A percentile compares a stretch with the other conserved stretches of the same genome.
phyloP scores from a whole-genome alignment of 352 stramenopile species.

The Phytophthora vignae region DNA sequence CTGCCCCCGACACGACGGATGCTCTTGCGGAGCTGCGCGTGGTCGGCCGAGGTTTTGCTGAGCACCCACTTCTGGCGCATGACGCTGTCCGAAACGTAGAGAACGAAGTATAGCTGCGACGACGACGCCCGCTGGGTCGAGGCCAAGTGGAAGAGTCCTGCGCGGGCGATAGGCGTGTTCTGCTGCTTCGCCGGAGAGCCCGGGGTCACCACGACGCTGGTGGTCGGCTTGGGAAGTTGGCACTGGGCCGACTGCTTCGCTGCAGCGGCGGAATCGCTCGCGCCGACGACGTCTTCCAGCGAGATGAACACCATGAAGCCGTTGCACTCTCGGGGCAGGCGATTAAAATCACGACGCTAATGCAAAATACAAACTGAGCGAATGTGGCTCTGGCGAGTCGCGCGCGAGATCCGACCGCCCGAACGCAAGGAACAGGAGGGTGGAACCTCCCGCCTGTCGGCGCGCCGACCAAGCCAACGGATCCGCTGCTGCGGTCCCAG shows the following conservation, averaged over 20 bases:
- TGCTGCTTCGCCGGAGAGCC: conserved; percentile 64
- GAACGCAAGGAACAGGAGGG: conserved; percentile 16
- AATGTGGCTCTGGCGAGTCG: conserved; percentile 22
- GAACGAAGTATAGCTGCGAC: conserved; percentile 51
- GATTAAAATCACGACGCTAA: conserved; percentile 4
- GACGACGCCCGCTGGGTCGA: conserved; percentile 23
- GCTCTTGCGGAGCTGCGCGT: conserved; percentile 50
- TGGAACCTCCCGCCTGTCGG: conserved; percentile 4
- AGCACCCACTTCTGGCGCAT: conserved; percentile 79
- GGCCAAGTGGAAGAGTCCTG: conserved; percentile 28
- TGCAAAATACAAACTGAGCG: no score
- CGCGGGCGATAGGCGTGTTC: conserved; percentile 19
- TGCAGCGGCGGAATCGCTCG: conserved; percentile 13
- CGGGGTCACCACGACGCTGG: conserved; percentile 75
- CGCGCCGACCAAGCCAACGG: conserved; percentile 10
- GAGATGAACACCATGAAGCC: conserved; percentile 82
- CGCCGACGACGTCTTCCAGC: conserved; percentile 64
- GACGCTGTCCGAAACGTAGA: conserved; percentile 80
- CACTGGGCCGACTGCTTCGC: conserved; percentile 15
- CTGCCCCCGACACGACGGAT: conserved; percentile 38
- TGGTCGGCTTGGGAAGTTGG: conserved; percentile 28
- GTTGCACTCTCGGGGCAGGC: neutral
- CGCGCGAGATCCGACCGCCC: conserved; percentile 12
- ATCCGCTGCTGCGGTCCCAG: conserved; percentile 29
- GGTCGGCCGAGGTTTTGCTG: conserved; percentile 57